phyloP scores from a whole-genome alignment of 768 basidiomycete genomes.

The Amanita phalloides region DNA sequence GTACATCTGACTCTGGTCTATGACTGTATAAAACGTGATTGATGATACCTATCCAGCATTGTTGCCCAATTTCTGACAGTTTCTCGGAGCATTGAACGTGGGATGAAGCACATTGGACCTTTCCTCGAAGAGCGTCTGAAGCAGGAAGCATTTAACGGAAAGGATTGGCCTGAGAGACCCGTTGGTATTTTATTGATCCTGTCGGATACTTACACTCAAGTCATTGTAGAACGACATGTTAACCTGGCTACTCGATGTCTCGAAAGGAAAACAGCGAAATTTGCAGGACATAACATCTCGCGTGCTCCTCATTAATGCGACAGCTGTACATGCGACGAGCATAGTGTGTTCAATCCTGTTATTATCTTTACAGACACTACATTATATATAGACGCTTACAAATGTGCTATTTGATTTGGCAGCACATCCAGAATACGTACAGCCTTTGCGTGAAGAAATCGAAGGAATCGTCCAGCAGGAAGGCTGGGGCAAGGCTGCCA shows the following conservation, averaged over 20 bases:
- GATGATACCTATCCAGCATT: constrained; percentile 6
- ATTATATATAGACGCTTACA: constrained; percentile 20
- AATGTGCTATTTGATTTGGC: constrained; percentile 29
- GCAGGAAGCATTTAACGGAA: constrained; percentile 15
- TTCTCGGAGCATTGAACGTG: constrained; percentile 5
- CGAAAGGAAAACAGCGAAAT: constrained; percentile 18
- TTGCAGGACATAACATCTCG: constrained; percentile 19
- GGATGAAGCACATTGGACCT: constrained; percentile 15
- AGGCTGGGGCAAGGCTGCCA: constrained; percentile 24
- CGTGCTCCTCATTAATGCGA: constrained; percentile 31
- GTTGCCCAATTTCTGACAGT: constrained; percentile 8
- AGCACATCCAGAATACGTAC: constrained; percentile 19
- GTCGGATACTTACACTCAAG: not conserved
- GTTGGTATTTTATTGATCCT: constrained; percentile 9
- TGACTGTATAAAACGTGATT: not conserved
- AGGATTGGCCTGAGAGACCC: constrained; percentile 21
- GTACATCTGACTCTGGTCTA: not conserved
- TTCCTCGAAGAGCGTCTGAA: constrained; percentile 15
- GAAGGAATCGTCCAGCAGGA: constrained; percentile 22
- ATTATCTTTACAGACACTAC: not conserved
- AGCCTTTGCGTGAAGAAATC: constrained; percentile 31
- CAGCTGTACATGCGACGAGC: no score
- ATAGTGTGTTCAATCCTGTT: constrained; percentile 18
- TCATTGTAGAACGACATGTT: constrained; percentile 30
- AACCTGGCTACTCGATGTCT: constrained; percentile 32